Evolutionary conservation across 164 flowering plant species (phyloP).

Genomic region (grape (Vitis vinifera)): DNA sequence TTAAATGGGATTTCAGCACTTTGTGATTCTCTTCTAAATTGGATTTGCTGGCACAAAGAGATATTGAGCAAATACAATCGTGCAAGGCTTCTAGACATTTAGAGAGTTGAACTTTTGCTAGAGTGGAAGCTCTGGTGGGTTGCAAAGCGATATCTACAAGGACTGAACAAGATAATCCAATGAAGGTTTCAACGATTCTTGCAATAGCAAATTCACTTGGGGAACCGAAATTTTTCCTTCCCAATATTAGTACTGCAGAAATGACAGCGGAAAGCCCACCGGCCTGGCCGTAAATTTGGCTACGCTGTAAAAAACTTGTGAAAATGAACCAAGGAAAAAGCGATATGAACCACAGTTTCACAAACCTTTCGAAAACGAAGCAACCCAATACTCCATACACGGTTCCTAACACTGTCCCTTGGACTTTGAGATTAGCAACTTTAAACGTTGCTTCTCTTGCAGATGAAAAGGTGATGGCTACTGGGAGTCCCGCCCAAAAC

Average conservation of each 20-base stretch:
- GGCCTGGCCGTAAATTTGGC: conserved; percentile 80
- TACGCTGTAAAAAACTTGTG: conserved; percentile 56
- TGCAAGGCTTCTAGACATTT: conserved; percentile 31
- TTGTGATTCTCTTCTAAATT: conserved; percentile 29
- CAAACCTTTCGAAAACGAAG: conserved; percentile 49
- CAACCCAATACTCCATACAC: conserved; percentile 80
- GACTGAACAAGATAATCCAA: conserved; percentile 65
- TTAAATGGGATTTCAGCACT: conserved; percentile 33
- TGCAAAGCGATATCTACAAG: conserved; percentile 64
- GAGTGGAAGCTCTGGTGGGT: conserved; percentile 71
- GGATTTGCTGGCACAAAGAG: conserved; percentile 6
- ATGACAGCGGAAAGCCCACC: conserved; percentile 78
- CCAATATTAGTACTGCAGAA: conserved; percentile 74
- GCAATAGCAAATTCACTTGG: conserved; percentile 80
- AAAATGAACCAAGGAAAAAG: conserved; percentile 87
- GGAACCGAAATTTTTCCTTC: conserved; percentile 61
- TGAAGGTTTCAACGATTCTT: conserved; percentile 72
- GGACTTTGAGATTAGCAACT: conserved; percentile 68
- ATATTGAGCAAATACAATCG: conserved; percentile 27
- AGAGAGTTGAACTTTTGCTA: conserved; percentile 58
- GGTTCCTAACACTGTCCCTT: conserved; percentile 83
- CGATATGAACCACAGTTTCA: conserved; percentile 51
- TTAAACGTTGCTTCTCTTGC: conserved; percentile 72
- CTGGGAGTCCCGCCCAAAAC: conserved; percentile 74
- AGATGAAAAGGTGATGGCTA: conserved; percentile 60